A percentile compares a stretch with the other conserved stretches of the same genome.
Conservation (phyloP, 768 basidiomycete genomes). For the Boletus insuetus region DNA sequence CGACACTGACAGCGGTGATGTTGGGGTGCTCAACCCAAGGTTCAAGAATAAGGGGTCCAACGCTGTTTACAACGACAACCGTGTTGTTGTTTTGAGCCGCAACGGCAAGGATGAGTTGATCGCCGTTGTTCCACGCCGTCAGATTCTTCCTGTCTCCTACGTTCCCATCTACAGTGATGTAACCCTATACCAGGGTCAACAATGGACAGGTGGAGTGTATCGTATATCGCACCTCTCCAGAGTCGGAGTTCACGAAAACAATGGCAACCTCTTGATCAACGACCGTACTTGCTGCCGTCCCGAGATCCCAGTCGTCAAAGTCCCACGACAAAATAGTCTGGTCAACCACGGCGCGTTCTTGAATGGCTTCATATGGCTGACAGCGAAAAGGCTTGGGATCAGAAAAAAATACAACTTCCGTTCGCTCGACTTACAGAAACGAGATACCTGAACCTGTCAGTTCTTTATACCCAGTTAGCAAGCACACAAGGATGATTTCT, state of each 20-base stretch:
- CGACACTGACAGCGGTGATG: conserved; percentile 56
- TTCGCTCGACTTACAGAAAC: conserved; percentile 50
- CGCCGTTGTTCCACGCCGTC: conserved; percentile 37
- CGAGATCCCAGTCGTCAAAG: conserved; percentile 66
- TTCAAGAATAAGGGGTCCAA: conserved; percentile 69
- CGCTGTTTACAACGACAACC: conserved; percentile 75
- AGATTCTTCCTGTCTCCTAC: conserved; percentile 38
- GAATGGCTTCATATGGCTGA: conserved; percentile 80
- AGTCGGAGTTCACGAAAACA: conserved; percentile 81
- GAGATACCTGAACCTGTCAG: conserved; percentile 75
- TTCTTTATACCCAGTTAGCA: conserved; percentile 34
- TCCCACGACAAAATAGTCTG: conserved; percentile 65
- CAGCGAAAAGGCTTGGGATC: neutral
- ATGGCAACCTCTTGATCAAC: conserved; percentile 59
- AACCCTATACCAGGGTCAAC: conserved; percentile 33
- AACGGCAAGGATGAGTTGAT: conserved; percentile 47
- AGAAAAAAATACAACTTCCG: neutral
- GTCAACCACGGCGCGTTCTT: conserved; percentile 64
- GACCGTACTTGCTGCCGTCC: conserved; percentile 45
- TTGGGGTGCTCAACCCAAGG: conserved; percentile 77
- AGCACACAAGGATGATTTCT: neutral
- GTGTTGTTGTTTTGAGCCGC: conserved; percentile 73
- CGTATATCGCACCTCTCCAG: conserved; percentile 57
- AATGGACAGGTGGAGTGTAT: neutral
- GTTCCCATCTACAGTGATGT: conserved; percentile 59